Base-by-base conservation (phyloP, 176 grass and related monocot genomes). In the Musa itinerans region DNA sequence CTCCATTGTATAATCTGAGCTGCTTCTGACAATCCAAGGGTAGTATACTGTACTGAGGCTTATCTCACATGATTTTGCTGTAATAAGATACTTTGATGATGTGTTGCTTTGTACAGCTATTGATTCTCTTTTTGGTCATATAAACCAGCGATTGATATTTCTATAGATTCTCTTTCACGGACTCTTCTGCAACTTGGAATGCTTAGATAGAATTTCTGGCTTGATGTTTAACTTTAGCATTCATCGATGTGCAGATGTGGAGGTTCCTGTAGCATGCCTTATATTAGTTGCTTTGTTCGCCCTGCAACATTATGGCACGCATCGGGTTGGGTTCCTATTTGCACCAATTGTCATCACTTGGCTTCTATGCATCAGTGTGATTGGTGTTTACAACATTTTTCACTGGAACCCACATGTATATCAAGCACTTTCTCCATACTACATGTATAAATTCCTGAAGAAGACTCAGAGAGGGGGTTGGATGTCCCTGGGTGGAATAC, bases 361-460 rank as follows among this genome's bases (percentile, higher is more conserved):
- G 95, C 95, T 99, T 65, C 76, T 94, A 48, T 99, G 95, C 65
- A 99, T 94, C 85, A 99, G 95, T 58, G 16, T 85, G 61, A 94
- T 99, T 16, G 95, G 95, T 69, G 25, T 92, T 82, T 99, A 94
- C 84, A 99, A 99, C 57, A 94, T 99, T 65, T 52, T 94, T 48
- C 83, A 91, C 55, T 99, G 95, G 95, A 86, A 99, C 27, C 95
- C 86, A 12, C 79, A 86, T 80, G 90, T 99, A 15, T 99, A 99
- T 74, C 82, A 79, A 86, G 95, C 95, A 0, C 78, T 94, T 72
- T 99, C 95, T 74, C 95, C 90, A 7, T 89, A 92, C 74, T 99
- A 99, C 70, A 99, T 99, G 95, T 99, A 94, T 78, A 87, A 91
- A 63, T 99, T 99, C 64, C 82, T 99, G 86, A 99, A 25, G 74